Evolutionary conservation across 1,284 basidiomycete species (phyloP).

Genomic region (Austroboletus olivaceoglutinosus): DNA sequence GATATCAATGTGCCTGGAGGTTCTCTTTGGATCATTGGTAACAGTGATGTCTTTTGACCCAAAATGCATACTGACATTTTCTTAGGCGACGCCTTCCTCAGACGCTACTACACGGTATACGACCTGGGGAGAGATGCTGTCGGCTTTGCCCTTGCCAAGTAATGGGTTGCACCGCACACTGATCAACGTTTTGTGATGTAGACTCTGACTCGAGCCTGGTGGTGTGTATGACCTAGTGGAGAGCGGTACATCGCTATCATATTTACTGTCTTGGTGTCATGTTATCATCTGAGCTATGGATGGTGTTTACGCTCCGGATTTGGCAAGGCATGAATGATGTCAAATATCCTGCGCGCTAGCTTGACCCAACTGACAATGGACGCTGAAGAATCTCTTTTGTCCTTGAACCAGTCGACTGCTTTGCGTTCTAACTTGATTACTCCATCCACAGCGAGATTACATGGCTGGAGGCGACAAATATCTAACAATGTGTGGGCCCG

Average conservation of each 20-base stretch:
- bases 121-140: conserved; percentile 85
- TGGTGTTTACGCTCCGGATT: neutral
- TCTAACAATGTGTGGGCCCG: conserved; percentile 26
- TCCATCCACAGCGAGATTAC: conserved; percentile 26
- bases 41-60: conserved; percentile 17
- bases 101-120: conserved; percentile 93
- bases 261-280: neutral
- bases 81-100: conserved; percentile 81
- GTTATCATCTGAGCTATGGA: neutral
- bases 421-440: conserved; percentile 1
- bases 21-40: conserved; percentile 92
- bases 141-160: conserved; percentile 65
- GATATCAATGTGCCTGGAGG: conserved; percentile 90
- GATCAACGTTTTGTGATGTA: neutral
- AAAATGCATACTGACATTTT: conserved; percentile 9
- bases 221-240: conserved; percentile 16
- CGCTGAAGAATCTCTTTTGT: neutral
- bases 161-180: conserved; percentile 4
- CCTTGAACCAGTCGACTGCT: conserved; percentile 2
- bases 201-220: neutral
- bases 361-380: conserved; percentile 14
- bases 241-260: neutral
- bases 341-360: neutral
- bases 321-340: conserved; percentile 1
- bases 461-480: conserved; percentile 23